phyloP scores from a whole-genome alignment of 1,284 basidiomycete species.

The Phellopilus nigrolimitatus region DNA sequence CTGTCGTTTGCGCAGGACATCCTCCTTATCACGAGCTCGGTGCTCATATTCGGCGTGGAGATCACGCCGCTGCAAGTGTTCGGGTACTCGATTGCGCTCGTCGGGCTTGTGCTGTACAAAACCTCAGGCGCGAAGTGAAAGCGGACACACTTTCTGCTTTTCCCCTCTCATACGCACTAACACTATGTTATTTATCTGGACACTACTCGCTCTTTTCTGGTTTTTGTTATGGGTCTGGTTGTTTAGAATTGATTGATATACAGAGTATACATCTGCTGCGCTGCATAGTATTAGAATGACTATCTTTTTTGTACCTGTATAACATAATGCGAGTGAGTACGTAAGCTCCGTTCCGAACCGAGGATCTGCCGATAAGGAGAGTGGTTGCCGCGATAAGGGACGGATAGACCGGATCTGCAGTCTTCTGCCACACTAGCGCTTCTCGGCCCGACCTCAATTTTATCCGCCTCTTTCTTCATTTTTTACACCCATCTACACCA shows the following conservation, averaged over 20 bases:
- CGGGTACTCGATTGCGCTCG: constrained; percentile 82
- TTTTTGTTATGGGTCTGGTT: too few species aligned
- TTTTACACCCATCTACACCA: not conserved
- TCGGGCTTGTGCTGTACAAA: constrained; percentile 78
- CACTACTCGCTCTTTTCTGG: not conserved
- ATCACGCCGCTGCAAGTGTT: constrained; percentile 86
- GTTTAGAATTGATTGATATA: too few species aligned
- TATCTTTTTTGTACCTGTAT: too few species aligned
- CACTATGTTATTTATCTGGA: too few species aligned
- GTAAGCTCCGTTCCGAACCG: too few species aligned
- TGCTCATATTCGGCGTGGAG: constrained; percentile 73
- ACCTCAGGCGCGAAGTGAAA: constrained; percentile 63
- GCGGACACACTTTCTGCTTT: not conserved
- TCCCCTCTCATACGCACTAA: not conserved
- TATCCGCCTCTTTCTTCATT: not conserved
- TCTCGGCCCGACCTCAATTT: not conserved
- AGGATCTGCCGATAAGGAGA: too few species aligned
- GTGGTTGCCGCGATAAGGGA: too few species aligned
- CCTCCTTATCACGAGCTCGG: constrained; percentile 86
- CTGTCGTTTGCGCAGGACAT: constrained; percentile 65
- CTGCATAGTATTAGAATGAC: too few species aligned
- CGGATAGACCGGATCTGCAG: too few species aligned
- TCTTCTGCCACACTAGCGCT: not conserved
- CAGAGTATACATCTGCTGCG: too few species aligned
- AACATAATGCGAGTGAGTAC: too few species aligned